Percentiles rank a stretch among this genome's conserved stretches.
These are phyloP conservation scores for Mucor irregularis DNA, from an alignment of 371 early-diverging fungal genomes.

Conservation along the genomic window DNA sequence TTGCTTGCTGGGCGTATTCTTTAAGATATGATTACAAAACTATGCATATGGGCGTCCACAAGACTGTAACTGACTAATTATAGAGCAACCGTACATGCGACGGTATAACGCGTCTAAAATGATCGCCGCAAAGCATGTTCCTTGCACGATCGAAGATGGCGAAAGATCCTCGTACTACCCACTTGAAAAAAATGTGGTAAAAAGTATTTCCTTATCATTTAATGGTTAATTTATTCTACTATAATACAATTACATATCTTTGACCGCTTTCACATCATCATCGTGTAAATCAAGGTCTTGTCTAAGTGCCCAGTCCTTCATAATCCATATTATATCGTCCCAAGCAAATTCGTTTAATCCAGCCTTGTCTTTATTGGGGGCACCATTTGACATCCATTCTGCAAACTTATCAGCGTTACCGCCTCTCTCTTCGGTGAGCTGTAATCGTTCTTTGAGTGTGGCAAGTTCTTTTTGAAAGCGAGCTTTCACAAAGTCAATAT, in stretches of 20 bases:
- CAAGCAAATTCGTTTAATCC: constrained; percentile 29
- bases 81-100: too few relatives aligned
- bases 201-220: too few relatives aligned
- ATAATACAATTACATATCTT: constrained; percentile 17
- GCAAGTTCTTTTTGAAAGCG: constrained; percentile 34
- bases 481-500: constrained; percentile 27
- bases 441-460: constrained; percentile 6
- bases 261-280: constrained; percentile 18
- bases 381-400: constrained; percentile 27
- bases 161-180: too few relatives aligned
- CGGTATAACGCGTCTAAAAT: too few relatives aligned
- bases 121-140: too few relatives aligned
- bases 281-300: constrained; percentile 20
- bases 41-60: too few relatives aligned
- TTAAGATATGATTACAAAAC: too few relatives aligned
- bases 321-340: constrained; percentile 40
- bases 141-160: too few relatives aligned
- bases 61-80: too few relatives aligned
- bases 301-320: constrained; percentile 27
- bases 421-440: constrained; percentile 7
- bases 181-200: too few relatives aligned
- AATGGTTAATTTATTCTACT: neutral
- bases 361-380: neutral
- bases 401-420: constrained; percentile 33
- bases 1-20: too few relatives aligned